phyloP scores from a whole-genome alignment of 495 filamentous ascomycete species.

The Penicillium maclennaniae region DNA sequence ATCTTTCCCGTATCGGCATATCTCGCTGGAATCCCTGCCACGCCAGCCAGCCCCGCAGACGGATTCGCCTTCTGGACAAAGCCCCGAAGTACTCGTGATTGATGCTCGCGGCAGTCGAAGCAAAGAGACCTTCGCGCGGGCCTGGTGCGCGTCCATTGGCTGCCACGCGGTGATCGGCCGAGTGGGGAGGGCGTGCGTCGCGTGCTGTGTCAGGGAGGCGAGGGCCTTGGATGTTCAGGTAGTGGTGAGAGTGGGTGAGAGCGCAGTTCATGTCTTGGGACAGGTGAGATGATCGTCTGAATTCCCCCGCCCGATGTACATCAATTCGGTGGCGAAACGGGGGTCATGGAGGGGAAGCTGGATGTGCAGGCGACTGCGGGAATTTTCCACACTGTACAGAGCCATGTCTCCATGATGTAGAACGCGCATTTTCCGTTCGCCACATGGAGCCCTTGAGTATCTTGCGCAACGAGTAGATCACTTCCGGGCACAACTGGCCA shows the following conservation, averaged over 20 bases:
- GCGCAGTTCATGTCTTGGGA: not conserved
- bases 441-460: not conserved
- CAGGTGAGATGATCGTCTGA: not conserved
- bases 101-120: slow-evolving; percentile 49
- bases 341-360: not conserved
- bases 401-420: not conserved
- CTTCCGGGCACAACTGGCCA: not conserved
- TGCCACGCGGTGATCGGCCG: slow-evolving; percentile 66
- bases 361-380: not conserved
- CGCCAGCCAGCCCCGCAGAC: slow-evolving; percentile 14
- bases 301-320: not conserved
- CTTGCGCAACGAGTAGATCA: not conserved
- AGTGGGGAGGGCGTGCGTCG: slow-evolving; percentile 58
- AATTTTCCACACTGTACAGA: not conserved
- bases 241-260: slow-evolving; percentile 55
- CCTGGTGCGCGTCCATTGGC: slow-evolving; percentile 66
- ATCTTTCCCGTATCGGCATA: slow-evolving; percentile 53
- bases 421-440: not conserved
- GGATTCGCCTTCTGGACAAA: not conserved
- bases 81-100: slow-evolving; percentile 46
- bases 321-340: not conserved
- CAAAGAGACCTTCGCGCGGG: slow-evolving; percentile 62
- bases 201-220: slow-evolving; percentile 68
- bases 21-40: slow-evolving; percentile 51
- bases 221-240: slow-evolving; percentile 62